phyloP scores from a whole-genome alignment of 2,329 filamentous ascomycete species.

The Calonectria pseudoturangicola region DNA sequence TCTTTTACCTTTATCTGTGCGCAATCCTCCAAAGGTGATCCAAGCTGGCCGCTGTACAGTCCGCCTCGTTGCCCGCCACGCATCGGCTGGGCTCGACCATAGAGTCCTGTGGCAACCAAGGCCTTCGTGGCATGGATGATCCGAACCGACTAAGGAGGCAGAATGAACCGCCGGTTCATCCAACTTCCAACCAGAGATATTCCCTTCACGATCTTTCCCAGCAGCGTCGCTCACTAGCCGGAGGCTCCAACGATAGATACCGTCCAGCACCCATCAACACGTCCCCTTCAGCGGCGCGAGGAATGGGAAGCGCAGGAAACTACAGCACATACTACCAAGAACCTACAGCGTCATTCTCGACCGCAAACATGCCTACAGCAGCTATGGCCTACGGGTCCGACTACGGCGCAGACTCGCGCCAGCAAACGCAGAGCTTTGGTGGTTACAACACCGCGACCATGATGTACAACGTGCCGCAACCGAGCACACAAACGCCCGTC shows the following conservation, averaged over 20 bases:
- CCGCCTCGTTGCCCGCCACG: slow-evolving; percentile 70
- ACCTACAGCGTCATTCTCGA: slow-evolving; percentile 69
- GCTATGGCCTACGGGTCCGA: slow-evolving; percentile 77
- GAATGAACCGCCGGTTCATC: slow-evolving; percentile 81
- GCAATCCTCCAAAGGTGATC: slow-evolving; percentile 36
- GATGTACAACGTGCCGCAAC: slow-evolving; percentile 86
- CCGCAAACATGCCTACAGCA: slow-evolving; percentile 74
- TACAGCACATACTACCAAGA: slow-evolving; percentile 78
- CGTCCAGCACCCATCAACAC: slow-evolving; percentile 70
- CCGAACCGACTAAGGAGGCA: slow-evolving; percentile 83
- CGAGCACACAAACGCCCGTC: slow-evolving; percentile 76
- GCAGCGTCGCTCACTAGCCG: slow-evolving; percentile 61
- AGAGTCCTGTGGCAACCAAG: slow-evolving; percentile 71
- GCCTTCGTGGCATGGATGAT: slow-evolving; percentile 84
- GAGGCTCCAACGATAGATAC: slow-evolving; percentile 64
- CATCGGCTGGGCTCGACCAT: slow-evolving; percentile 77
- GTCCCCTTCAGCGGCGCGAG: slow-evolving; percentile 68
- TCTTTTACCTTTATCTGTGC: slow-evolving; percentile 35
- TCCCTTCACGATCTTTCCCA: slow-evolving; percentile 70
- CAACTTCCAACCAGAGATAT: slow-evolving; percentile 73
- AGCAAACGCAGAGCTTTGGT: slow-evolving; percentile 72
- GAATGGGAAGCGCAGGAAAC: slow-evolving; percentile 74
- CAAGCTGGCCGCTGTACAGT: slow-evolving; percentile 54
- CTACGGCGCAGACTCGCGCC: slow-evolving; percentile 78
- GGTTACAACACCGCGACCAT: slow-evolving; percentile 79